phyloP scores from a whole-genome alignment of 2,329 filamentous ascomycete species.

The Aureobasidium melanogenum region DNA sequence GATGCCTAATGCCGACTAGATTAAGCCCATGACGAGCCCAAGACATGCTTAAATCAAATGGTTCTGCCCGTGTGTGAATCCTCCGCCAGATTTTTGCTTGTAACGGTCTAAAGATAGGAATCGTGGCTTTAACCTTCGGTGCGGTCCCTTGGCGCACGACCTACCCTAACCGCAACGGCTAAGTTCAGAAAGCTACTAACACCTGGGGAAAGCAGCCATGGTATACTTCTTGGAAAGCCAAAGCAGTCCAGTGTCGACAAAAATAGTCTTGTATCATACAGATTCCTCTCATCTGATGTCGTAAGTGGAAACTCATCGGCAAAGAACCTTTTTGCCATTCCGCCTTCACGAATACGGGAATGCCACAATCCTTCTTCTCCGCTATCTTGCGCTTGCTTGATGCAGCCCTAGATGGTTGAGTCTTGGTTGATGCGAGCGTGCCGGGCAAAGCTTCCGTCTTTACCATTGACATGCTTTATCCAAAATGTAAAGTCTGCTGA shows the following conservation, averaged over 20 bases:
- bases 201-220: background rate
- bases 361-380: background rate
- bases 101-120: constrained; percentile 1
- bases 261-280: background rate
- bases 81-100: background rate
- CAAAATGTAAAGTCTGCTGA: background rate
- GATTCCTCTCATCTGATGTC: background rate
- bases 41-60: background rate
- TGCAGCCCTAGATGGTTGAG: background rate
- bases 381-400: background rate
- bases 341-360: constrained; percentile 1
- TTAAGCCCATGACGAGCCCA: background rate
- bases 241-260: background rate
- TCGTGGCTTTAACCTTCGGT: background rate
- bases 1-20: background rate
- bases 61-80: background rate
- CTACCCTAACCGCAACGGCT: constrained; percentile 1
- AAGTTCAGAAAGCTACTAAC: background rate
- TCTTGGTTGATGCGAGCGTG: background rate
- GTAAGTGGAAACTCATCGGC: background rate
- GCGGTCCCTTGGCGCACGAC: background rate
- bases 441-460: background rate
- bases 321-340: background rate
- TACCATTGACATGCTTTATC: background rate
- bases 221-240: background rate